Conservation (phyloP, 108 stramenopile genomes). For the Epipyxis sp. region DNA sequence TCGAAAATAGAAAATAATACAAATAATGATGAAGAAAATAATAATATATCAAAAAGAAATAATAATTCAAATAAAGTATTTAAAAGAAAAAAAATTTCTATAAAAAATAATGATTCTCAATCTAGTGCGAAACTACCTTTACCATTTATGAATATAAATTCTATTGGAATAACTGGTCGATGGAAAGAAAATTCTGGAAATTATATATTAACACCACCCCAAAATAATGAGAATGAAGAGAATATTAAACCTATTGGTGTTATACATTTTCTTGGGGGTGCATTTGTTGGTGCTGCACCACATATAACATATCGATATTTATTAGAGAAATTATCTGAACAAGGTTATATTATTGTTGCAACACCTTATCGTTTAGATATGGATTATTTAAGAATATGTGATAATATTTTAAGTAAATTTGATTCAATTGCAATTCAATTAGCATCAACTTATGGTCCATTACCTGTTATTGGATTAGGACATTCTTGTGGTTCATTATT, state of each 20-base stretch:
- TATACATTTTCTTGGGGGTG: constrained; percentile 86
- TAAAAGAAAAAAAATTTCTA: no score
- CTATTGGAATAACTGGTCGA: background rate
- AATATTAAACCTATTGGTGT: constrained; percentile 40
- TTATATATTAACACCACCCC: background rate
- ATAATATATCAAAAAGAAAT: no score
- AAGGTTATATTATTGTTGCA: constrained; percentile 80
- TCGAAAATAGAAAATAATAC: no score
- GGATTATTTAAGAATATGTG: constrained; percentile 79
- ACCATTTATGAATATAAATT: background rate
- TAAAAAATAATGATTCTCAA: no score
- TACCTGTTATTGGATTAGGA: constrained; percentile 85
- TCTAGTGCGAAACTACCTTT: background rate
- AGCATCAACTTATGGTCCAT: constrained; percentile 66
- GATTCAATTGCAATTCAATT: constrained; percentile 53
- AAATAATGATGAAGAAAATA: no score
- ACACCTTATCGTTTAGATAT: constrained; percentile 86
- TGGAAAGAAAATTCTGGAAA: background rate
- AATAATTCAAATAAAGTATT: no score
- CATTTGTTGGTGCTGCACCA: constrained; percentile 79
- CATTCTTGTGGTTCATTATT: constrained; percentile 81
- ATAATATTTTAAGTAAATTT: constrained; percentile 71
- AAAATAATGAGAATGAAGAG: no score
- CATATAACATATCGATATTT: constrained; percentile 63
- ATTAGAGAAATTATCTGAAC: constrained; percentile 57